A percentile compares a stretch with the other conserved stretches of the same genome.
Conservation (phyloP, 805 yeast genomes). For the Ogataea chonburiensis region DNA sequence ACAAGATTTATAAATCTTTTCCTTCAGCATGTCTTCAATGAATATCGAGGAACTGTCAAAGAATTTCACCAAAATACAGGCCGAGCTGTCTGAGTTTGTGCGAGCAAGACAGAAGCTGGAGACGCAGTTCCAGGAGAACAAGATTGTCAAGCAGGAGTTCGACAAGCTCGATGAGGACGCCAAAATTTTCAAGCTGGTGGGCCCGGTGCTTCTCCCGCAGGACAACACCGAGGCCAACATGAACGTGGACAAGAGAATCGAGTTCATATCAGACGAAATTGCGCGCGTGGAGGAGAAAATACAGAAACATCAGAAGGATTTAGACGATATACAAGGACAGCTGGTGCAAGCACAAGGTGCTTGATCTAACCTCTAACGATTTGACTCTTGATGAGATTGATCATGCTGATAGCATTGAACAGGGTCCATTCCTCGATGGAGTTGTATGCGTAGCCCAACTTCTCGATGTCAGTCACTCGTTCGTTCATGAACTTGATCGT, state of each 20-base stretch:
- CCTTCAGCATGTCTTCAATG: slow-evolving; percentile 3
- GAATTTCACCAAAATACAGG: slow-evolving; percentile 29
- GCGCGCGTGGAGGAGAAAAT: slow-evolving; percentile 72
- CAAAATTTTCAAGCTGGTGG: slow-evolving; percentile 84
- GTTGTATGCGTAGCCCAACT: slow-evolving; percentile 58
- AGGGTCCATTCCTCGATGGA: slow-evolving; percentile 73
- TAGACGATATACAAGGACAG: slow-evolving; percentile 60
- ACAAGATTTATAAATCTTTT: neutral
- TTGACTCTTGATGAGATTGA: slow-evolving; percentile 72
- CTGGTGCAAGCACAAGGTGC: slow-evolving; percentile 22
- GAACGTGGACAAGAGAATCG: slow-evolving; percentile 86
- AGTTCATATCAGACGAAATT: slow-evolving; percentile 80
- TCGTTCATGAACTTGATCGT: slow-evolving; percentile 66
- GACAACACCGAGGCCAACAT: slow-evolving; percentile 76
- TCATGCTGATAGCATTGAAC: slow-evolving; percentile 61
- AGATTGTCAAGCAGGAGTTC: slow-evolving; percentile 84
- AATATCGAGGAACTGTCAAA: slow-evolving; percentile 25
- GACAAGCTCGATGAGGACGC: slow-evolving; percentile 55
- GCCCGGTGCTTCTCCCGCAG: slow-evolving; percentile 90
- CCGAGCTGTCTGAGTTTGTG: slow-evolving; percentile 46
- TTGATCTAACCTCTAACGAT: slow-evolving; percentile 34
- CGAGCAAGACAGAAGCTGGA: slow-evolving; percentile 82
- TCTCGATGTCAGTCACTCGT: slow-evolving; percentile 52
- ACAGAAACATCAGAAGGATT: slow-evolving; percentile 47
- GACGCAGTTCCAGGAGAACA: slow-evolving; percentile 91